A percentile compares a stretch with the other conserved stretches of the same genome.
Conservation (phyloP, 2,329 filamentous ascomycete species). For the Apiospora phragmitis region DNA sequence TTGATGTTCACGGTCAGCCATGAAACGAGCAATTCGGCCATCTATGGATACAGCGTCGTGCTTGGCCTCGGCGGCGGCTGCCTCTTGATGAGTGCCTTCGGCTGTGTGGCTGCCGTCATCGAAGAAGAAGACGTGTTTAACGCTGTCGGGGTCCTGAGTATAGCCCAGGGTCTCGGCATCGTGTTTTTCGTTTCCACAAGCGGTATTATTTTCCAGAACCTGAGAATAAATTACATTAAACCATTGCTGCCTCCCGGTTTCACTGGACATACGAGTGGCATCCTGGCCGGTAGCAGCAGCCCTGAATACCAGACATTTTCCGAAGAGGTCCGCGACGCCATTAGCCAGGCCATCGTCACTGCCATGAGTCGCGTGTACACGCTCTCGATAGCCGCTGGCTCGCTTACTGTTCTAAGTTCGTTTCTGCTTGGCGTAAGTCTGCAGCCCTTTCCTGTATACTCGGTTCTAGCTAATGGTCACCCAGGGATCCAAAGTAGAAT, state of each 20-base stretch:
- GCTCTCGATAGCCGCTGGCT: background rate
- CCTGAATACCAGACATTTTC: background rate
- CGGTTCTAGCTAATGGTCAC: no score
- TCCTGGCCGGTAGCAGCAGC: background rate
- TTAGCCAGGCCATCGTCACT: background rate
- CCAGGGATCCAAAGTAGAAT: no score
- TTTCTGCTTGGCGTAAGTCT: background rate
- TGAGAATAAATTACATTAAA: background rate
- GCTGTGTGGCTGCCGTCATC: background rate
- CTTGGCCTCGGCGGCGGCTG: background rate
- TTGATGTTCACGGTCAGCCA: slow-evolving; percentile 25
- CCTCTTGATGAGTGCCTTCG: background rate
- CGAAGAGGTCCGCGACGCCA: background rate
- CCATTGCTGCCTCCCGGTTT: background rate
- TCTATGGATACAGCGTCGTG: background rate
- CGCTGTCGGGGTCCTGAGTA: background rate
- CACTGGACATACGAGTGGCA: background rate
- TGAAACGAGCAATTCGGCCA: background rate
- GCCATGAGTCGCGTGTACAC: background rate
- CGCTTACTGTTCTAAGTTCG: background rate
- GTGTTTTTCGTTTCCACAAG: background rate
- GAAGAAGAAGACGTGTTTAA: background rate
- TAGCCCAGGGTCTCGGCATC: background rate
- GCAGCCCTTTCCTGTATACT: no score
- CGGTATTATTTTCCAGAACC: background rate